Evolutionary conservation across 2,329 filamentous ascomycete genomes (phyloP).

Genomic region (Akanthomyces uredinophilus): DNA sequence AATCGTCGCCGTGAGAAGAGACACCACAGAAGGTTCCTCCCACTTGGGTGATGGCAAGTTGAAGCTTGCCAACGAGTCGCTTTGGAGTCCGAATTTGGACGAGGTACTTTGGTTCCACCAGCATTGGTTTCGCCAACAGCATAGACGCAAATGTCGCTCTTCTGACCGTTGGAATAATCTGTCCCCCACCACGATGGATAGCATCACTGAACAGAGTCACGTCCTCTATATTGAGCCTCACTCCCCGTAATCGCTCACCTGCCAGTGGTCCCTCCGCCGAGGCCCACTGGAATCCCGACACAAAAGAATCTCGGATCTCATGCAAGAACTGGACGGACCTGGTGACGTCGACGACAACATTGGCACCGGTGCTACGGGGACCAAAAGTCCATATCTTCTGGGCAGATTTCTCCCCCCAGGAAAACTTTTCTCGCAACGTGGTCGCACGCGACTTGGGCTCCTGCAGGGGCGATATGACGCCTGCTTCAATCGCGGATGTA

Average conservation of each 20-base stretch:
- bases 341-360: slow-evolving; percentile 98
- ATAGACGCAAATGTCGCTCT: slow-evolving; percentile 93
- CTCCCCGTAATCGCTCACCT: slow-evolving; percentile 94
- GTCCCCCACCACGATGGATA: slow-evolving; percentile 98
- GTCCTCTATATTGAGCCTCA: slow-evolving; percentile 99
- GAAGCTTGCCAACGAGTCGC: neutral
- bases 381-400: slow-evolving; percentile 99
- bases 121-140: slow-evolving; percentile 83
- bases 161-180: slow-evolving; percentile 95
- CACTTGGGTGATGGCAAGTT: neutral
- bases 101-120: slow-evolving; percentile 96
- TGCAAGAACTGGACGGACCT: slow-evolving; percentile 99
- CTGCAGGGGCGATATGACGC: slow-evolving; percentile 90
- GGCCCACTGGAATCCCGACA: slow-evolving; percentile 99
- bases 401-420: slow-evolving; percentile 99
- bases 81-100: slow-evolving; percentile 96
- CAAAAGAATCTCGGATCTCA: slow-evolving; percentile 99
- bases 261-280: slow-evolving; percentile 93
- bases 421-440: slow-evolving; percentile 90
- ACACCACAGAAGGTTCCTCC: neutral
- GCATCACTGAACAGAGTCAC: slow-evolving; percentile 99
- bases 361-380: slow-evolving; percentile 94
- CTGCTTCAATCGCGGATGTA: slow-evolving; percentile 78
- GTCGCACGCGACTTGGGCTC: slow-evolving; percentile 98
- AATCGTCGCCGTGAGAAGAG: neutral